Evolutionary conservation across 306 rosid genomes (phyloP).

Genomic region (Geum urbanum): DNA sequence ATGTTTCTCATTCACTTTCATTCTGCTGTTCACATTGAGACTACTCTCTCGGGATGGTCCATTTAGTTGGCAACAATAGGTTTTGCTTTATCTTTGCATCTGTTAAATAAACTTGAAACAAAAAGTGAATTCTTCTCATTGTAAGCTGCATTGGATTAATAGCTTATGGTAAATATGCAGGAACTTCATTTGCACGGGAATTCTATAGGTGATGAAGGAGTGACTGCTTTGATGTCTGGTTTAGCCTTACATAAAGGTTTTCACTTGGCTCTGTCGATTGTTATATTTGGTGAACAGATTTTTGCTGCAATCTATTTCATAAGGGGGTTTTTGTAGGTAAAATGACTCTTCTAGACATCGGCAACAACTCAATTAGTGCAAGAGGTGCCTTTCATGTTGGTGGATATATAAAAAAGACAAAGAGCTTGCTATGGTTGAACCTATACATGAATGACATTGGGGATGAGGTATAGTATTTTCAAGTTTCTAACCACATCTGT

Average conservation of each 20-base stretch:
- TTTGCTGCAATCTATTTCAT: slow-evolving; percentile 29
- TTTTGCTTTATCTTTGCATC: not conserved
- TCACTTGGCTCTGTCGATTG: slow-evolving; percentile 15
- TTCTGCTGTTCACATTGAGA: slow-evolving; percentile 1
- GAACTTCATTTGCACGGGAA: slow-evolving; percentile 95
- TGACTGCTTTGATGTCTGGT: slow-evolving; percentile 69
- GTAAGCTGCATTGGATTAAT: not conserved
- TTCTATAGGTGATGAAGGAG: slow-evolving; percentile 94
- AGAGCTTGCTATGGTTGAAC: slow-evolving; percentile 68
- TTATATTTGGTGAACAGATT: slow-evolving; percentile 16
- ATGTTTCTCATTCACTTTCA: slow-evolving; percentile 25
- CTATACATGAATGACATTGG: slow-evolving; percentile 96
- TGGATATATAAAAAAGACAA: slow-evolving; percentile 67
- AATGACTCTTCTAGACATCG: slow-evolving; percentile 68
- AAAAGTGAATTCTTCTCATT: not conserved
- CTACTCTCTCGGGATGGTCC: not conserved
- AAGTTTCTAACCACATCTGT: slow-evolving; percentile 8
- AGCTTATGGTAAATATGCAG: slow-evolving; percentile 35
- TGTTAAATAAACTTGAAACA: not conserved
- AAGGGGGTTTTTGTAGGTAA: slow-evolving; percentile 55
- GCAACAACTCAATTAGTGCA: slow-evolving; percentile 85
- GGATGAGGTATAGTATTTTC: slow-evolving; percentile 68
- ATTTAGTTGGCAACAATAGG: not conserved
- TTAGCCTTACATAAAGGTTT: slow-evolving; percentile 74
- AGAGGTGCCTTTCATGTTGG: slow-evolving; percentile 81